These are phyloP conservation scores for Schwanniomyces pseudopolymorphus DNA, from an alignment of 805 yeast genomes.

Conservation along the genomic window DNA sequence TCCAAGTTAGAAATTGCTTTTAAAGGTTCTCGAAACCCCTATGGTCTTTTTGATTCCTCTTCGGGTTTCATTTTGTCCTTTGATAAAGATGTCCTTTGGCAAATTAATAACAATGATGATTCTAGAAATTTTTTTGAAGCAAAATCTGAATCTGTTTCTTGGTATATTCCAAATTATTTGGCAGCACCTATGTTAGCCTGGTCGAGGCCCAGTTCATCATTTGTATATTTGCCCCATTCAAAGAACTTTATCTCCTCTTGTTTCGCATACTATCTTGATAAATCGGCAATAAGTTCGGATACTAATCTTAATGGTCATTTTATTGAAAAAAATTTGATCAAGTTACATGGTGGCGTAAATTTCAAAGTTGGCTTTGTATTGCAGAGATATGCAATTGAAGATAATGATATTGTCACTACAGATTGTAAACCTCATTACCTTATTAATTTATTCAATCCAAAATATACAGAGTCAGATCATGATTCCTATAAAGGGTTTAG, in stretches of 20 bases:
- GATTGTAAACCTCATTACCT: constrained; percentile 65
- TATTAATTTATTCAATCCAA: constrained; percentile 56
- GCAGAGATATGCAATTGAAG: constrained; percentile 3
- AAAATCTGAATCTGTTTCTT: constrained; percentile 57
- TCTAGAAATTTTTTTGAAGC: constrained; percentile 67
- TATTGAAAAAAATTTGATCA: constrained; percentile 48
- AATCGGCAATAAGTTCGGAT: constrained; percentile 6
- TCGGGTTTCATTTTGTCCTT: constrained; percentile 81
- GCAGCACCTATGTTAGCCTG: constrained; percentile 52
- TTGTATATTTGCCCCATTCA: constrained; percentile 49
- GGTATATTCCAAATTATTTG: constrained; percentile 76
- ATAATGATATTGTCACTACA: constrained; percentile 22
- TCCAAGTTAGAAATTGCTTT: constrained; percentile 55
- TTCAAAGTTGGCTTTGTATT: constrained; percentile 49
- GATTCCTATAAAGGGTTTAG: constrained; percentile 44
- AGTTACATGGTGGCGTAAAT: constrained; percentile 58
- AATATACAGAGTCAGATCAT: constrained; percentile 36
- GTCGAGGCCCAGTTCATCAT: constrained; percentile 49
- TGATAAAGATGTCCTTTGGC: constrained; percentile 57
- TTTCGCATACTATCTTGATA: constrained; percentile 49
- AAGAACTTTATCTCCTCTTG: constrained; percentile 43
- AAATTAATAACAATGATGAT: constrained; percentile 64
- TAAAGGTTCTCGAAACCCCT: constrained; percentile 81
- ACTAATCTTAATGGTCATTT: not conserved
- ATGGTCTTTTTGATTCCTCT: constrained; percentile 59